phyloP scores from a whole-genome alignment of 345 rosid genomes.

The Geranium brycei region DNA sequence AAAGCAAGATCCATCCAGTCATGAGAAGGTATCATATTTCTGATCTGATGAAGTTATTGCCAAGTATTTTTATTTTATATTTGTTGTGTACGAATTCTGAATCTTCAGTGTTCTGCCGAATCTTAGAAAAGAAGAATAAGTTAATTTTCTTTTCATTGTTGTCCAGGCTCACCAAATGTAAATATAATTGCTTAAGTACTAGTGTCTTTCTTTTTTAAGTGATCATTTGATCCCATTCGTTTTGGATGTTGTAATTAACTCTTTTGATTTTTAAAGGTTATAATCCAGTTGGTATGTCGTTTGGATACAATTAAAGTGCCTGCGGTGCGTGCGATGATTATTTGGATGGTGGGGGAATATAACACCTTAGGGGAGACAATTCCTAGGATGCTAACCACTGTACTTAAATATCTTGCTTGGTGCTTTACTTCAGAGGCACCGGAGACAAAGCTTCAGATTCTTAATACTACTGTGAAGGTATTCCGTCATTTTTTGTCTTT shows the following conservation, averaged over 20 bases:
- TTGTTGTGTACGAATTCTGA: constrained; percentile 6
- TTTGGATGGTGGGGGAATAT: constrained; percentile 94
- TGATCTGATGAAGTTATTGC: constrained; percentile 11
- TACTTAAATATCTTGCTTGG: constrained; percentile 81
- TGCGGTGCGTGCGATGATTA: constrained; percentile 76
- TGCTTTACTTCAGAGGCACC: constrained; percentile 68
- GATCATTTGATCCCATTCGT: background rate
- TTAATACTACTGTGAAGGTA: constrained; percentile 70
- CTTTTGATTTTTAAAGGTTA: constrained; percentile 35
- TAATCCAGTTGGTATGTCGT: constrained; percentile 61
- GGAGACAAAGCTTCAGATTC: constrained; percentile 90
- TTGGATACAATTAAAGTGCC: constrained; percentile 81
- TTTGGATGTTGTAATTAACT: background rate
- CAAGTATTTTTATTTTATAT: constrained; percentile 5
- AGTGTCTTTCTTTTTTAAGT: too few relatives aligned
- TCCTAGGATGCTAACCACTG: constrained; percentile 59
- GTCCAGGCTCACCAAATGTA: too few relatives aligned
- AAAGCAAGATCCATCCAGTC: constrained; percentile 53
- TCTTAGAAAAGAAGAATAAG: background rate
- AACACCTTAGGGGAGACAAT: constrained; percentile 56
- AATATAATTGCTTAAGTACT: too few relatives aligned
- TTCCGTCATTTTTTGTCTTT: background rate
- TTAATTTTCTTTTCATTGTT: background rate
- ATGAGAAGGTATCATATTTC: constrained; percentile 57
- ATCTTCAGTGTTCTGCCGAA: constrained; percentile 8